These are phyloP conservation scores for Massariosphaeria phaeospora DNA, from an alignment of 495 filamentous ascomycete species.

Conservation along the genomic window DNA sequence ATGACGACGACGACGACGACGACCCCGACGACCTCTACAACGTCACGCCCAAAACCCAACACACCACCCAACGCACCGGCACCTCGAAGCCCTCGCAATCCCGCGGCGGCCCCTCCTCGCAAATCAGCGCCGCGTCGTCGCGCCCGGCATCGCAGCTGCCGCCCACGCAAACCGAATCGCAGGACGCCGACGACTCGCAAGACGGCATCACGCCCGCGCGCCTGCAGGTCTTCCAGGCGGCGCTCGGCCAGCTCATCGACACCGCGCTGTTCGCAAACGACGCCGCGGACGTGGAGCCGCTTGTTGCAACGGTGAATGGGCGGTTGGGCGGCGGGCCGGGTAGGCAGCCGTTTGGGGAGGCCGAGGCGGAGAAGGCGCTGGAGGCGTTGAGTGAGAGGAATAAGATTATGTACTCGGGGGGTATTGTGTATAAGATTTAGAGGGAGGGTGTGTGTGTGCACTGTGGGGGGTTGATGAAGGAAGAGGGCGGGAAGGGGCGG, in stretches of 20 bases:
- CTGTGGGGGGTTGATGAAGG: no score
- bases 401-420: conserved; percentile 79
- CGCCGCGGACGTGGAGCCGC: conserved; percentile 63
- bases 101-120: conserved; percentile 47
- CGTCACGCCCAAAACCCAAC: conserved; percentile 51
- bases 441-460: neutral
- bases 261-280: conserved; percentile 75
- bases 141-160: conserved; percentile 62
- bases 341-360: conserved; percentile 53
- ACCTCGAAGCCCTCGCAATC: conserved; percentile 38
- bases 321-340: conserved; percentile 51
- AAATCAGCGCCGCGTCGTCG: conserved; percentile 63
- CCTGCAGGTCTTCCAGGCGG: conserved; percentile 67
- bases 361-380: conserved; percentile 73
- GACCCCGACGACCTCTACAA: conserved; percentile 54
- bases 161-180: conserved; percentile 50
- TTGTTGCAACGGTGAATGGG: conserved; percentile 76
- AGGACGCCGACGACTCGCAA: conserved; percentile 25
- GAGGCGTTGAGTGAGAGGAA: conserved; percentile 75
- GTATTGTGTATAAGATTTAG: conserved; percentile 51
- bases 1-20: conserved; percentile 50
- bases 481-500: no score
- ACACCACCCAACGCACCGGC: conserved; percentile 38
- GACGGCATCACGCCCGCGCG: conserved; percentile 58
- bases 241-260: conserved; percentile 75